Percentiles rank a stretch among this genome's conserved stretches.
phyloP scores from a whole-genome alignment of 2,329 filamentous ascomycete species.

The Endoconidiophora laricicola region DNA sequence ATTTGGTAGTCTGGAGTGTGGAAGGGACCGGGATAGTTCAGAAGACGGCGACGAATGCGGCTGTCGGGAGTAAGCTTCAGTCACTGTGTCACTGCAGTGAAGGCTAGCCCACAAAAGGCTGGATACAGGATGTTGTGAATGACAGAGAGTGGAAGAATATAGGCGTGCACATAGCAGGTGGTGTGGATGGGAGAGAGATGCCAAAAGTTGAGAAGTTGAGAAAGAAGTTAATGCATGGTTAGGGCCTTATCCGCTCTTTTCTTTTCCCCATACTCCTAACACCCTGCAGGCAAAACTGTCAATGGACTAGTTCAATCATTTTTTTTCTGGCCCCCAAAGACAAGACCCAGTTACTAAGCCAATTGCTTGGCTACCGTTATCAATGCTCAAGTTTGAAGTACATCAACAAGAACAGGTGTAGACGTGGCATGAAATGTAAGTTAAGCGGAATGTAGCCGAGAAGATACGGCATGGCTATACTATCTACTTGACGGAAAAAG shows the following conservation, averaged over 20 bases:
- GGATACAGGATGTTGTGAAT: no score
- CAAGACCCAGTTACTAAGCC: constrained; percentile 6
- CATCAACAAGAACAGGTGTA: not conserved
- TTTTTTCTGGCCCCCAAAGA: not conserved
- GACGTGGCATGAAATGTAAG: no score
- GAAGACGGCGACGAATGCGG: no score
- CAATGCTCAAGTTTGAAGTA: constrained; percentile 5
- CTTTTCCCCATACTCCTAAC: not conserved
- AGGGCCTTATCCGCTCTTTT: not conserved
- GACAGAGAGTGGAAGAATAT: not conserved
- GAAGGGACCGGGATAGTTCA: no score
- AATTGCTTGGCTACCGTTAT: constrained; percentile 8
- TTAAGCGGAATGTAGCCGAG: no score
- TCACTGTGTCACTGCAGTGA: no score
- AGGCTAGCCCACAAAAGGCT: no score
- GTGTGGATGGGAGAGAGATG: constrained; percentile 5
- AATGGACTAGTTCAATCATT: not conserved
- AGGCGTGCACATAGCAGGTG: not conserved
- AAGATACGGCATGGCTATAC: no score
- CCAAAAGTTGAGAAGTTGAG: not conserved
- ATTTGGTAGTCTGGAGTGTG: no score
- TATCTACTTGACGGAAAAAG: no score
- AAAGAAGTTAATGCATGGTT: not conserved
- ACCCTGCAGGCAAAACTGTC: not conserved
- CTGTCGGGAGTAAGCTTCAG: no score